Conservation (phyloP, 2,329 filamentous ascomycete genomes). For the Bipolaris gigantea region DNA sequence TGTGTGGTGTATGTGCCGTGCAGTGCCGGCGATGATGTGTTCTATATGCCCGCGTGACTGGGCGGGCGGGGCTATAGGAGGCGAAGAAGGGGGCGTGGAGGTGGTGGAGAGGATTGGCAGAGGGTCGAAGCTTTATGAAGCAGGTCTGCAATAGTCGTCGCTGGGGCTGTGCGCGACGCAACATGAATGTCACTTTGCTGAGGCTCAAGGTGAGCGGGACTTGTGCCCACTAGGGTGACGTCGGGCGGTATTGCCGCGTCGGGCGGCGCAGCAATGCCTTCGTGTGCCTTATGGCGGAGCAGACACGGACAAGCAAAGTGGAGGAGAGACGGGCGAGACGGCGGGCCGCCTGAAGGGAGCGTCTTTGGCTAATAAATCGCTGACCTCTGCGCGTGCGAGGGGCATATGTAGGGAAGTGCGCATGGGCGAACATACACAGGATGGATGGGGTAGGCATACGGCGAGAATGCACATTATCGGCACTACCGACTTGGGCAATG, state of each 20-base stretch:
- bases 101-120: constrained; percentile 13
- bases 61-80: constrained; percentile 9
- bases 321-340: neutral
- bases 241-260: constrained; percentile 11
- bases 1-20: constrained; percentile 9
- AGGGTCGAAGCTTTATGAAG: constrained; percentile 11
- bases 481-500: constrained; percentile 1
- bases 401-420: too few relatives aligned
- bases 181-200: constrained; percentile 29
- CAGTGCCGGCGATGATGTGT: constrained; percentile 5
- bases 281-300: constrained; percentile 4
- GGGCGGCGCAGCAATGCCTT: constrained; percentile 1
- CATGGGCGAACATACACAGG: neutral
- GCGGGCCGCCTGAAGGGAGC: neutral
- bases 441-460: neutral
- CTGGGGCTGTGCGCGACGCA: constrained; percentile 24
- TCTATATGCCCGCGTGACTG: constrained; percentile 16
- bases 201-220: constrained; percentile 6
- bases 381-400: neutral
- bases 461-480: neutral
- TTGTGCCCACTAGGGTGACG: constrained; percentile 10
- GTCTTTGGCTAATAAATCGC: neutral
- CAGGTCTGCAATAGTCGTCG: constrained; percentile 8
- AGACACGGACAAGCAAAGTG: neutral
- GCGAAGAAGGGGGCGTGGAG: constrained; percentile 16